These are phyloP conservation scores for Globisporangium nodosum DNA, from an alignment of 352 stramenopile genomes.

Conservation along the genomic window DNA sequence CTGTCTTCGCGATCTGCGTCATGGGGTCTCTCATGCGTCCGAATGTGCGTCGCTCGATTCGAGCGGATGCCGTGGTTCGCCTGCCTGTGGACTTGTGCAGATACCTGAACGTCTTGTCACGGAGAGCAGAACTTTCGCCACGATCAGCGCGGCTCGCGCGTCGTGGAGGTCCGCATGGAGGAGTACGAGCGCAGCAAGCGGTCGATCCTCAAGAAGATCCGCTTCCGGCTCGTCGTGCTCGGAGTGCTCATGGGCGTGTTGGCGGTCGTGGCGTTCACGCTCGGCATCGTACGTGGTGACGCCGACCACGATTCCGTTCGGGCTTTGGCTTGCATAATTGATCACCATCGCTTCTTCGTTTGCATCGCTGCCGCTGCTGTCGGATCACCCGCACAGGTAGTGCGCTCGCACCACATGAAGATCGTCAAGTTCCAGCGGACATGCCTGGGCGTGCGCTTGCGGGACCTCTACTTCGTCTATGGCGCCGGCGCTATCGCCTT, in stretches of 20 bases:
- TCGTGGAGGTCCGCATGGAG: constrained; percentile 65
- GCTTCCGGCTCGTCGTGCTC: constrained; percentile 50
- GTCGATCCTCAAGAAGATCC: constrained; percentile 70
- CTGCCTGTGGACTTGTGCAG: not conserved
- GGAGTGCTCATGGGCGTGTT: constrained; percentile 48
- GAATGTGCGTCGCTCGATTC: constrained; percentile 23
- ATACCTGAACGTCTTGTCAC: not conserved
- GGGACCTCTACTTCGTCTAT: constrained; percentile 70
- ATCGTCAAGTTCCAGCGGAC: constrained; percentile 41
- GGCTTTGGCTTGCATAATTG: not conserved
- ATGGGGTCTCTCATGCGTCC: constrained; percentile 58
- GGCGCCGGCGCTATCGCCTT: constrained; percentile 35
- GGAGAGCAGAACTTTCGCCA: constrained; percentile 58
- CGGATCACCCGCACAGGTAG: constrained; percentile 23
- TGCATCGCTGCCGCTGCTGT: no score
- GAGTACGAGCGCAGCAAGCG: constrained; percentile 73
- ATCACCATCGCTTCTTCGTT: no score
- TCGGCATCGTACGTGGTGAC: constrained; percentile 36
- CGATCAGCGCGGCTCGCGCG: constrained; percentile 42
- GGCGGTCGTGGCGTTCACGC: constrained; percentile 32
- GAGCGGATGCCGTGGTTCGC: not conserved
- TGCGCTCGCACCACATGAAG: constrained; percentile 35
- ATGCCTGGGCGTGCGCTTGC: constrained; percentile 26
- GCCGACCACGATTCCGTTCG: not conserved
- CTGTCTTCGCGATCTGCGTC: no score